Base-by-base conservation (phyloP, 495 filamentous ascomycete species). In the Lepraria neglecta region DNA sequence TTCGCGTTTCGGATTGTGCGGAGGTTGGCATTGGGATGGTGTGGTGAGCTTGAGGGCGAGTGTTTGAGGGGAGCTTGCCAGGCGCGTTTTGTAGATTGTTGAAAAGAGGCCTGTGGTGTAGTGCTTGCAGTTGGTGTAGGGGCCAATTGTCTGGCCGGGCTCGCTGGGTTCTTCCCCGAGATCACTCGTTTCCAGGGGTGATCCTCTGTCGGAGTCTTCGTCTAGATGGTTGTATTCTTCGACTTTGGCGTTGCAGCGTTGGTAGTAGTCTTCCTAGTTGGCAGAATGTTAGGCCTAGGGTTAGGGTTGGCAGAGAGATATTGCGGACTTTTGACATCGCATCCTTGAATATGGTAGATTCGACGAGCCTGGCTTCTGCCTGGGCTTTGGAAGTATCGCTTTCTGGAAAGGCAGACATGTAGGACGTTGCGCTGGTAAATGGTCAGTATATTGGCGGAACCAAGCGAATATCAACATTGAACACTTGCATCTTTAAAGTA, bases 1-100 rank as follows among this genome's bases (percentile, higher is more conserved):
- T 75, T 99, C 94, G 33, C 87, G 83, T 24, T 78, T 71, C 3
- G 88, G 84, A 71, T 91, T 81, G 74, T 99, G 94, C 21, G 94
- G 94, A 15, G 88, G 82, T 33, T 80, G 79, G 75, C 86, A 81
- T 21, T 77, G 69, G 55, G 86, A 85, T 17, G 90, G 89, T 14
- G 80, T 83, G 14, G 92, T 95, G 47, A 96, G 83, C 71, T 98
- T 98, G 31, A 98, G 74, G n/a, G 94, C 92, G 9, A 87, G 78
- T 10, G 83, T 46, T 74, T 53, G 65, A 71, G 72, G 56, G 72
- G 65, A 19, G 42, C 56, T 64, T 30, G 57, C 35, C 27, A 46
- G 52, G 51, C 61, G 66, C 7, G 86, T 79, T 65, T 80, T 83
- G 75, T 92, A 97, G 52, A 99, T 85, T 42, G 82, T 82, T 30